These are phyloP conservation scores for Kuraishia cidri DNA, from an alignment of 805 yeast species.

Conservation along the genomic window DNA sequence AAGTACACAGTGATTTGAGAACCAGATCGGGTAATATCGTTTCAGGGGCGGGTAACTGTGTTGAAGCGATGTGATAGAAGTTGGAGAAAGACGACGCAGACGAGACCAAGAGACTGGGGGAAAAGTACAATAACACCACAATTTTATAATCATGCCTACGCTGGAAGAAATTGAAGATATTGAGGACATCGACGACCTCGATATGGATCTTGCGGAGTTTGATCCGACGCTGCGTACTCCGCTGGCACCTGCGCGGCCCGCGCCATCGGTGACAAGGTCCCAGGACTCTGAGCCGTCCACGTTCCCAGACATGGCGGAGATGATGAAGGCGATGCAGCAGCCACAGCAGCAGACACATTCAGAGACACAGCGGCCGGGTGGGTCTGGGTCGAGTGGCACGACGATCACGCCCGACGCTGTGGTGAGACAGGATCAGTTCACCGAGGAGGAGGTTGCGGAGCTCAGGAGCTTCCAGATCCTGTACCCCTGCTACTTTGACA, in stretches of 20 bases:
- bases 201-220: constrained; percentile 88
- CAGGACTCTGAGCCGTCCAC: constrained; percentile 30
- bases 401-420: constrained; percentile 8
- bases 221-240: constrained; percentile 67
- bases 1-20: no score
- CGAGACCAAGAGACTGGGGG: no score
- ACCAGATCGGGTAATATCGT: no score
- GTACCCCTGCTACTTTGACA: constrained; percentile 92
- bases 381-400: constrained; percentile 3
- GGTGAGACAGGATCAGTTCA: constrained; percentile 17
- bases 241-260: constrained; percentile 55
- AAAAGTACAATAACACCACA: no score
- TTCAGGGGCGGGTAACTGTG: no score
- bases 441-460: constrained; percentile 52
- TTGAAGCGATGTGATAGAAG: no score
- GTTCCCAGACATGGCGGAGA: constrained; percentile 6
- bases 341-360: no score
- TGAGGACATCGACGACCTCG: constrained; percentile 85
- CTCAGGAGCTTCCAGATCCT: constrained; percentile 63
- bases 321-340: constrained; percentile 13
- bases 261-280: constrained; percentile 52
- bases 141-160: constrained; percentile 53
- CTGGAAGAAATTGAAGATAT: constrained; percentile 69
- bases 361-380: no score
- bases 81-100: no score